Evolutionary conservation across 2,329 filamentous ascomycete genomes (phyloP).

Genomic region (Colletotrichum sp.): DNA sequence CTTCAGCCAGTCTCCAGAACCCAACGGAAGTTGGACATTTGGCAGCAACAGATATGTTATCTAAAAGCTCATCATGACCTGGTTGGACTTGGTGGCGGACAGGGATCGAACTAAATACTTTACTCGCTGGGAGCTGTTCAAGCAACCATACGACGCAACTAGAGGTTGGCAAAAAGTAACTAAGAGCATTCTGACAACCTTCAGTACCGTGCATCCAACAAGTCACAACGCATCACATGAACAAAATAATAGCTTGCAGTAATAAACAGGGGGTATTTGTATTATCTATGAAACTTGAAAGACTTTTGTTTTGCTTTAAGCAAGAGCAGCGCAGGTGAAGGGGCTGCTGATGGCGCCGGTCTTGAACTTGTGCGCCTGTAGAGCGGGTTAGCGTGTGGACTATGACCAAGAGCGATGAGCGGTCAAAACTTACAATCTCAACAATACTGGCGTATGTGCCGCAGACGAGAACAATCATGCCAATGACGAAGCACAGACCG

Average conservation of each 20-base stretch:
- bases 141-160: neutral
- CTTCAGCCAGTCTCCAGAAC: neutral
- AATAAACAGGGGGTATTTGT: neutral
- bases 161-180: neutral
- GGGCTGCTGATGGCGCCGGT: constrained; percentile 20
- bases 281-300: neutral
- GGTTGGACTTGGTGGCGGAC: neutral
- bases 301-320: neutral
- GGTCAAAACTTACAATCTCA: constrained; percentile 18
- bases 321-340: constrained; percentile 19
- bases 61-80: neutral
- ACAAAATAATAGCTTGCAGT: neutral
- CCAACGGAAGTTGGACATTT: neutral
- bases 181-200: neutral
- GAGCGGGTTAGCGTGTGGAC: neutral
- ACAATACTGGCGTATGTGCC: constrained; percentile 35
- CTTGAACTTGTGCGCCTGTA: constrained; percentile 16
- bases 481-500: constrained; percentile 31
- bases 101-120: too few species aligned
- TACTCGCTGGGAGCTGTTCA: neutral
- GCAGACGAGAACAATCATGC: constrained; percentile 34
- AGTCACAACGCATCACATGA: neutral
- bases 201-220: neutral
- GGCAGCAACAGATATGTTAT: neutral
- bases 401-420: neutral